Conservation (phyloP, 306 rosid genomes). For the Biancaea sappan region DNA sequence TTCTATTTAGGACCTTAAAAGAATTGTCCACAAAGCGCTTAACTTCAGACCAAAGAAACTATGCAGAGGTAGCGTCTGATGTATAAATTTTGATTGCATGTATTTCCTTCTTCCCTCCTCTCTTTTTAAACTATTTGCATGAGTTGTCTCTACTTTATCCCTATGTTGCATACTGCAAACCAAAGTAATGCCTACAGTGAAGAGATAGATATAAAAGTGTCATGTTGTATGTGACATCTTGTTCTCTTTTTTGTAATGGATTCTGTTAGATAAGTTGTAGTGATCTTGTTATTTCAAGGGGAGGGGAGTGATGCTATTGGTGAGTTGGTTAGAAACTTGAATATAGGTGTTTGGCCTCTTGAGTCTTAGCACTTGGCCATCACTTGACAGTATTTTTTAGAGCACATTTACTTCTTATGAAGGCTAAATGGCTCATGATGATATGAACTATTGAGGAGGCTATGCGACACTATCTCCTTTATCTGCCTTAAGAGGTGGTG, state of each 20-base stretch:
- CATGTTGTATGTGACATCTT: background rate
- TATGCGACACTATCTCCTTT: constrained; percentile 21
- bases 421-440: constrained; percentile 32
- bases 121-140: constrained; percentile 11
- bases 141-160: constrained; percentile 20
- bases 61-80: constrained; percentile 72
- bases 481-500: constrained; percentile 24
- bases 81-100: background rate
- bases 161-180: constrained; percentile 20
- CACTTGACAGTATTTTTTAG: background rate
- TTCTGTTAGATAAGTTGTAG: background rate
- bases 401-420: background rate
- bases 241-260: background rate
- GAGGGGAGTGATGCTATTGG: constrained; percentile 32
- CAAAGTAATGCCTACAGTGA: background rate
- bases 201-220: background rate
- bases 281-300: background rate
- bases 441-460: constrained; percentile 30
- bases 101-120: background rate
- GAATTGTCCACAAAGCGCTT: constrained; percentile 95
- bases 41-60: constrained; percentile 76
- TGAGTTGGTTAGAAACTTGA: constrained; percentile 31
- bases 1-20: constrained; percentile 77
- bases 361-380: background rate
- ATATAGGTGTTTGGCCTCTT: constrained; percentile 13